A percentile compares a stretch with the other conserved stretches of the same genome.
These are phyloP conservation scores for Apiospora sp. DNA, from an alignment of 2,329 filamentous ascomycete species.

Conservation along the genomic window DNA sequence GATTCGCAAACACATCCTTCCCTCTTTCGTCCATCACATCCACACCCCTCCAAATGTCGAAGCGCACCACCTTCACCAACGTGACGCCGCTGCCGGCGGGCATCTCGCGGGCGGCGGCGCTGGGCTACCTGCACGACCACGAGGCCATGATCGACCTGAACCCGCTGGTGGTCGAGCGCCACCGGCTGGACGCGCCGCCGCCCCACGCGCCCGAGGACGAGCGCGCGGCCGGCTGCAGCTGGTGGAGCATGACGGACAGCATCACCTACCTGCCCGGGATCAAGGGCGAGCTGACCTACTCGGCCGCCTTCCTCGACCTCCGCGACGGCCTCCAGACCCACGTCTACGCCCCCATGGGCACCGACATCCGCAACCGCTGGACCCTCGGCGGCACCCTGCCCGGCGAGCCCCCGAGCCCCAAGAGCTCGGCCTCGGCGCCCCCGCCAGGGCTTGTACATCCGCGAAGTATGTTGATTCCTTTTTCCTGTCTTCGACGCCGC, in stretches of 20 bases:
- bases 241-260: conserved; percentile 83
- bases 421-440: conserved; percentile 75
- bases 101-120: conserved; percentile 73
- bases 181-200: conserved; percentile 71
- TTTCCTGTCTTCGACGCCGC: too few relatives aligned
- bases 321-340: conserved; percentile 80
- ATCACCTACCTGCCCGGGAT: conserved; percentile 77
- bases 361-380: conserved; percentile 84
- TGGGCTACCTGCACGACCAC: conserved; percentile 81
- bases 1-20: background rate
- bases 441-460: conserved; percentile 74
- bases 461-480: conserved; percentile 56
- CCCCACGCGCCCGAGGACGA: conserved; percentile 74
- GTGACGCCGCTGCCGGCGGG: conserved; percentile 78
- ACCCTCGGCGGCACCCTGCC: conserved; percentile 75
- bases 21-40: background rate
- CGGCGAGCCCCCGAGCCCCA: conserved; percentile 71
- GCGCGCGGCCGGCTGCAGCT: conserved; percentile 61
- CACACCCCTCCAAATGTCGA: conserved; percentile 65
- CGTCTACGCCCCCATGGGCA: conserved; percentile 81
- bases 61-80: conserved; percentile 76
- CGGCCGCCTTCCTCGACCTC: conserved; percentile 80
- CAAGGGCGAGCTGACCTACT: conserved; percentile 76
- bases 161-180: conserved; percentile 78
- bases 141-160: conserved; percentile 88